Conservation (phyloP, 2,329 filamentous ascomycete genomes). For the Apiospora aurea region DNA sequence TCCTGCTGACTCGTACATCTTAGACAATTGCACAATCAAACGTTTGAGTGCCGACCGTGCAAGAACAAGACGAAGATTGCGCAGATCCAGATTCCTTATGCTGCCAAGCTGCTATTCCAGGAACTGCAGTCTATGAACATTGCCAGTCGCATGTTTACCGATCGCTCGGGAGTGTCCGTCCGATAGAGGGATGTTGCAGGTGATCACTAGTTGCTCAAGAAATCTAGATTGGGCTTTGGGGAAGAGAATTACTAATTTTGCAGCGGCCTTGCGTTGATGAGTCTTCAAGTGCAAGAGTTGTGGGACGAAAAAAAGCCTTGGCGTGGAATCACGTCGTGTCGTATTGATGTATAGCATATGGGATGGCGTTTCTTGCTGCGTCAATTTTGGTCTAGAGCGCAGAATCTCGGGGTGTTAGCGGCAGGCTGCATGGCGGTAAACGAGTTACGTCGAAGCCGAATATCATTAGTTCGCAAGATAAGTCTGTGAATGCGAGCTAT, state of each 20-base stretch:
- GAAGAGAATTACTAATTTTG: neutral
- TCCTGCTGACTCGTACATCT: slow-evolving; percentile 43
- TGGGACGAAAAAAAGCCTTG: neutral
- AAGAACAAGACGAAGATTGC: slow-evolving; percentile 99
- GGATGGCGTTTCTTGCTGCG: slow-evolving; percentile 20
- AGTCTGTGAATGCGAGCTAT: slow-evolving; percentile 13
- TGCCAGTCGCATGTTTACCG: slow-evolving; percentile 95
- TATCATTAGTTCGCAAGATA: slow-evolving; percentile 17
- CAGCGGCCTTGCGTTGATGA: neutral
- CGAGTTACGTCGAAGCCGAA: neutral
- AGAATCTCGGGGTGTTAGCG: slow-evolving; percentile 20
- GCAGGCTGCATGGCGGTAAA: slow-evolving; percentile 3
- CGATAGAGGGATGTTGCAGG: slow-evolving; percentile 49
- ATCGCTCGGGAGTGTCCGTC: slow-evolving; percentile 77
- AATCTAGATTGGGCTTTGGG: neutral
- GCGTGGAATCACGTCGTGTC: slow-evolving; percentile 19
- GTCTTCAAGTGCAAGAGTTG: neutral
- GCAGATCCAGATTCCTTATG: slow-evolving; percentile 97
- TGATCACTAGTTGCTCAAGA: neutral
- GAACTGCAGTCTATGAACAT: slow-evolving; percentile 99
- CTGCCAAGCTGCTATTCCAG: slow-evolving; percentile 97
- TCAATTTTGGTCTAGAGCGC: slow-evolving; percentile 20
- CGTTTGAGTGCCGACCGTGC: slow-evolving; percentile 96
- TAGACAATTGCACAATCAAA: slow-evolving; percentile 92
- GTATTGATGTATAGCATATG: slow-evolving; percentile 22